Conservation (phyloP, 2,329 filamentous ascomycete genomes). For the Colletotrichum melonis region DNA sequence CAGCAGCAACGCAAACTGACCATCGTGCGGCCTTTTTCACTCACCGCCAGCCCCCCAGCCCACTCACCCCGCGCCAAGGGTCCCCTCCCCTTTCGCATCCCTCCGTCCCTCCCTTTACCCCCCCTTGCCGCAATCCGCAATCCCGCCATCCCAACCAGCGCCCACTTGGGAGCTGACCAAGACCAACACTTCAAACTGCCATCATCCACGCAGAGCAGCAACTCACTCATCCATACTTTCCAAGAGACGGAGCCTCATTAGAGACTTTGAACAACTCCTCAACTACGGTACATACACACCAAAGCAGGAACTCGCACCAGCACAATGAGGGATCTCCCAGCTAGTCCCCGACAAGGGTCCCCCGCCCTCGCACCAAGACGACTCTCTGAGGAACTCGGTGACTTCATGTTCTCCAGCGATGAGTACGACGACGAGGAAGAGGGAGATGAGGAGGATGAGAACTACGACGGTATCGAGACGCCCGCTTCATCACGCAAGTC, state of each 20-base stretch:
- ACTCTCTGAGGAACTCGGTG: conserved; percentile 30
- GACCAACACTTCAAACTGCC: neutral
- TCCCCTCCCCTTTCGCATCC: neutral
- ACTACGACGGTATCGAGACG: conserved; percentile 1
- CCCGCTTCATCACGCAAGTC: conserved; percentile 25
- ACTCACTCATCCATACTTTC: neutral
- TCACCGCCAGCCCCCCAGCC: conserved; percentile 15
- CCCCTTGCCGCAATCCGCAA: conserved; percentile 3
- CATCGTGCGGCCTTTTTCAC: conserved; percentile 20
- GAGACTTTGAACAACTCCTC: neutral
- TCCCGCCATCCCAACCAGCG: conserved; percentile 11
- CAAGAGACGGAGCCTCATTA: neutral
- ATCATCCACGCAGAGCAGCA: neutral
- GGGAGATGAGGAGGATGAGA: conserved; percentile 7
- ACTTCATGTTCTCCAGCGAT: conserved; percentile 26
- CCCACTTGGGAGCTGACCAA: neutral
- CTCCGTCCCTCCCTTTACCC: neutral
- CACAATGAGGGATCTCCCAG: conserved; percentile 26
- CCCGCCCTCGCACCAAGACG: conserved; percentile 12
- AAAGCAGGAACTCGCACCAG: neutral
- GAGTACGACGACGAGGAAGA: conserved; percentile 6
- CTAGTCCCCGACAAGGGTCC: conserved; percentile 21
- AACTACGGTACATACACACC: neutral
- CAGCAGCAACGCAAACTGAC: neutral
- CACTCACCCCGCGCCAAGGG: conserved; percentile 23